A percentile compares a stretch with the other conserved stretches of the same genome.
phyloP scores from a whole-genome alignment of 2,329 filamentous ascomycete species.

The Endocalyx cinctus region DNA sequence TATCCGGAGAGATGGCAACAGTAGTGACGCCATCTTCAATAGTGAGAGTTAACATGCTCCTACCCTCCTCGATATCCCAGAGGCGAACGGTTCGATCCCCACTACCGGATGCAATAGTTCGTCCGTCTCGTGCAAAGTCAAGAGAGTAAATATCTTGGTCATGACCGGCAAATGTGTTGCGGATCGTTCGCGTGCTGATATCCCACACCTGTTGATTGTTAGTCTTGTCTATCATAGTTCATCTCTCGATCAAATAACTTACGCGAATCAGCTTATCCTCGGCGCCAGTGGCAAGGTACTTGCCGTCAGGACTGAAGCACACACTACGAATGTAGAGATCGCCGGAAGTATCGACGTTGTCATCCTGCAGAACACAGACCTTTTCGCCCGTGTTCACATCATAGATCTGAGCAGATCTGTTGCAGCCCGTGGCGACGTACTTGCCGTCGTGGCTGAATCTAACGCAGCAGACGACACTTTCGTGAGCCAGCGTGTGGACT shows the following conservation, averaged over 20 bases:
- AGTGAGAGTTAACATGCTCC: constrained; percentile 76
- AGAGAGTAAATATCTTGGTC: constrained; percentile 98
- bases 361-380: constrained; percentile 85
- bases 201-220: constrained; percentile 73
- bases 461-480: constrained; percentile 97
- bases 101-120: constrained; percentile 91
- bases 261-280: constrained; percentile 97
- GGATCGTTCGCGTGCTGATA: constrained; percentile 76
- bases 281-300: constrained; percentile 89
- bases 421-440: constrained; percentile 94
- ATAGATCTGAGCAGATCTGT: constrained; percentile 98
- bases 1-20: constrained; percentile 93
- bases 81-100: constrained; percentile 91
- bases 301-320: constrained; percentile 96
- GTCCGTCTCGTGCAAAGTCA: constrained; percentile 89
- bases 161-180: constrained; percentile 91
- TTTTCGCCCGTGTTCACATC: constrained; percentile 85
- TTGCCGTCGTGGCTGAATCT: constrained; percentile 94
- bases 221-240: background rate
- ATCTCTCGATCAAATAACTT: no score
- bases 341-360: constrained; percentile 78
- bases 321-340: constrained; percentile 97
- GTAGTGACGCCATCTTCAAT: constrained; percentile 98
- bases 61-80: constrained; percentile 87
- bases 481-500: constrained; percentile 86